phyloP scores from a whole-genome alignment of 2,329 filamentous ascomycete species.

The Annulohypoxylon truncatum region DNA sequence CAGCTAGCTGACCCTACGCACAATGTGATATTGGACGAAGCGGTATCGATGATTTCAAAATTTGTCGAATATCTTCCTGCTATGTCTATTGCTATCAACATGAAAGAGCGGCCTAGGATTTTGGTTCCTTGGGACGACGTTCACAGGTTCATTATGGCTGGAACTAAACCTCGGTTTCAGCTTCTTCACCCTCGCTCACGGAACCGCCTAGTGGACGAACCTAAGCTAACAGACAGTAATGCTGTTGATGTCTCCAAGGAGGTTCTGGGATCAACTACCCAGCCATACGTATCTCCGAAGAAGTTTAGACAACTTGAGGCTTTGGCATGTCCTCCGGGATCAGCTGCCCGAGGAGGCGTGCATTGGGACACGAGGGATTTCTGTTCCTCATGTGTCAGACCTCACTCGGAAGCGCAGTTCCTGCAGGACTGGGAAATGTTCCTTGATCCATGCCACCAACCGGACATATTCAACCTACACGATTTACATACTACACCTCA shows the following conservation, averaged over 20 bases:
- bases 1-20: constrained; percentile 50
- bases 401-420: constrained; percentile 75
- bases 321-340: constrained; percentile 70
- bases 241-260: constrained; percentile 2
- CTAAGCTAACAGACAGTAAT: constrained; percentile 6
- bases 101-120: constrained; percentile 79
- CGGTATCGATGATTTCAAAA: constrained; percentile 73
- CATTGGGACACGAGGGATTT: constrained; percentile 73
- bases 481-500: constrained; percentile 77
- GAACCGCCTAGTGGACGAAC: constrained; percentile 28
- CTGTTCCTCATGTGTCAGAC: constrained; percentile 71
- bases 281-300: constrained; percentile 41
- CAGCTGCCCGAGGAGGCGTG: constrained; percentile 67
- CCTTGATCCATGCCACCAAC: constrained; percentile 78
- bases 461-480: constrained; percentile 79
- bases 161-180: constrained; percentile 54
- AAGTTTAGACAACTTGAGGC: constrained; percentile 51
- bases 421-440: constrained; percentile 73
- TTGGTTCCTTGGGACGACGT: constrained; percentile 76
- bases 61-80: constrained; percentile 81
- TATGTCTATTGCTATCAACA: constrained; percentile 87
- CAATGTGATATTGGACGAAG: constrained; percentile 55
- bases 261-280: constrained; percentile 9
- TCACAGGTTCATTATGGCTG: constrained; percentile 47
- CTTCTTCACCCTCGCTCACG: constrained; percentile 63